Base-by-base conservation (phyloP, 257 asterid species). In the Gardenia jasminoides region DNA sequence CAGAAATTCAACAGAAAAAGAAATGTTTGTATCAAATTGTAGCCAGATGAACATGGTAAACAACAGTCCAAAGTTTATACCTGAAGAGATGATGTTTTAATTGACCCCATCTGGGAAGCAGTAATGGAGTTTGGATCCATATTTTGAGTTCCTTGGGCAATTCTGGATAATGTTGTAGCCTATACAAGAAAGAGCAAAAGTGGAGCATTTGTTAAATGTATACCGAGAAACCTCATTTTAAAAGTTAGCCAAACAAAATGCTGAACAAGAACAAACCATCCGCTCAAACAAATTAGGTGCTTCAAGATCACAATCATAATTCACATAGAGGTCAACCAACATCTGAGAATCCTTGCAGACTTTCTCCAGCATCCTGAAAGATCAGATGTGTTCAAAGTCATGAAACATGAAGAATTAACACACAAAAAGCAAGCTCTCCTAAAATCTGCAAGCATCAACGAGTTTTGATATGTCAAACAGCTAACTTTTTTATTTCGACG, bases 251-350 rank as follows among this genome's bases (percentile, higher is more conserved):
- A n/a, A 31, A 71, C 30, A 67, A 74, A 33, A 74, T 43, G 52
- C n/a, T 33, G 76, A 67, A 77, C 78, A 74, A 76, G 86, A 72
- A 50, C 89, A 79, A 81, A 93, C 99, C 94, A 87, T 92, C 81
- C 91, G 87, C 81, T 96, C 99, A 89, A 93, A 96, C 82, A 96
- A 88, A 87, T 96, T 96, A 56, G 99, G 96, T 48, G 98, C 96
- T 81, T 93, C 91, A 76, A 96, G 97, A 88, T 93, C 99, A 90
- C 99, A 96, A 80, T 96, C 99, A 84, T 96, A 96, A 85, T 96
- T 96, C 89, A 96, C 97, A 80, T 88, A 96, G 66, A 96, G 89
- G 90, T 93, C 99, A 54, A 96, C 96, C 86, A 96, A 94, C 98
- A 92, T 90, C 89, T 96, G 99, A 82, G 97, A 83, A 86, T 92